Conservation (phyloP, 345 rosid genomes). For the Eucalyptus cloeziana region DNA sequence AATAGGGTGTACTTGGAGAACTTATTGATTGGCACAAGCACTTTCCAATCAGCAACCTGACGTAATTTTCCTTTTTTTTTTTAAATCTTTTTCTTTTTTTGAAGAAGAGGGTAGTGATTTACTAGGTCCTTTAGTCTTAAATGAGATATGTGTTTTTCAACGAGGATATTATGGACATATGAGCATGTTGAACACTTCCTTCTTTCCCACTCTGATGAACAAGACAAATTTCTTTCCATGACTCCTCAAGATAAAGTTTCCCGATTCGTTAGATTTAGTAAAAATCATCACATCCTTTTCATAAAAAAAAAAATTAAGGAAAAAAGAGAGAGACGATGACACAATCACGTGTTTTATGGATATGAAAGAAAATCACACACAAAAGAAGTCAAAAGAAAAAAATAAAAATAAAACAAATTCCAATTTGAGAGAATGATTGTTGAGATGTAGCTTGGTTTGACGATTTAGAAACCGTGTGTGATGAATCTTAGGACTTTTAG, state of each 20-base stretch:
- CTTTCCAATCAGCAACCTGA: neutral
- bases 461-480: neutral
- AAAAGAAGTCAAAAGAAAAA: neutral
- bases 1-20: too few relatives aligned
- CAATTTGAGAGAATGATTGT: neutral
- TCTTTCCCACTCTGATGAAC: neutral
- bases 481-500: neutral
- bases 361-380: neutral
- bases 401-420: too few relatives aligned
- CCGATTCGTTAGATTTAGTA: too few relatives aligned
- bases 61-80: neutral
- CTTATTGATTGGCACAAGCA: neutral
- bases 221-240: neutral
- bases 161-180: neutral
- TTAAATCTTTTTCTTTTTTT: too few relatives aligned
- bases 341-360: neutral
- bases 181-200: neutral
- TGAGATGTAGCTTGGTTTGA: neutral
- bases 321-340: too few relatives aligned
- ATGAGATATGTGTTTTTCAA: neutral
- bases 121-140: neutral
- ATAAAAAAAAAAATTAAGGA: too few relatives aligned
- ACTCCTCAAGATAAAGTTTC: neutral
- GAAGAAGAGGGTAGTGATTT: neutral
- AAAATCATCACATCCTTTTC: neutral